phyloP scores from a whole-genome alignment of 2,329 filamentous ascomycete species.

The Arthroderma sp. region DNA sequence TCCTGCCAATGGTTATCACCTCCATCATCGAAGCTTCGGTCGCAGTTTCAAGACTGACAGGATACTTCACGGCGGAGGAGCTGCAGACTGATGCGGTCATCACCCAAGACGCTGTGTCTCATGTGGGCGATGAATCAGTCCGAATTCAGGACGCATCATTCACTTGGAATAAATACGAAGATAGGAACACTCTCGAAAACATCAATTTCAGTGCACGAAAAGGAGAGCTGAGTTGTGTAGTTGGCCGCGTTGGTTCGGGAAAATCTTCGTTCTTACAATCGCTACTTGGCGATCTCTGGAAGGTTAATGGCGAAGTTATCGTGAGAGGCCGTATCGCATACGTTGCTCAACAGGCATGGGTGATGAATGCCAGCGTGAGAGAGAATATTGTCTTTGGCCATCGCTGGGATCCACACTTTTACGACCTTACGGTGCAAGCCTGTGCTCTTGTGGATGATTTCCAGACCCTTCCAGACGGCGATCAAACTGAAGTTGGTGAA shows the following conservation, averaged over 20 bases:
- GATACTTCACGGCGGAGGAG: slow-evolving; percentile 78
- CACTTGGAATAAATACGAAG: slow-evolving; percentile 81
- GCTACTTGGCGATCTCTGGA: slow-evolving; percentile 84
- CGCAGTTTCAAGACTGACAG: slow-evolving; percentile 71
- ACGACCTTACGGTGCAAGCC: slow-evolving; percentile 80
- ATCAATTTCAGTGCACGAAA: slow-evolving; percentile 85
- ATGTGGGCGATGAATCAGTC: slow-evolving; percentile 74
- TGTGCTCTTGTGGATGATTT: slow-evolving; percentile 90
- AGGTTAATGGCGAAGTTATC: slow-evolving; percentile 68
- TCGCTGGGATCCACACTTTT: slow-evolving; percentile 84
- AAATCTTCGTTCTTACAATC: slow-evolving; percentile 88
- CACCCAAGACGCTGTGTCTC: slow-evolving; percentile 54
- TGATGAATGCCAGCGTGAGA: slow-evolving; percentile 93
- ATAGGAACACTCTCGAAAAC: slow-evolving; percentile 55
- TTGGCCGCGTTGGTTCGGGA: slow-evolving; percentile 85
- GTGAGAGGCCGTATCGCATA: slow-evolving; percentile 78
- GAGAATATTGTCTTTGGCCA: slow-evolving; percentile 97
- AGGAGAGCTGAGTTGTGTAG: slow-evolving; percentile 82
- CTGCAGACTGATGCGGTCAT: slow-evolving; percentile 73
- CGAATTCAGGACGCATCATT: slow-evolving; percentile 74
- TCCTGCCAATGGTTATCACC: slow-evolving; percentile 95
- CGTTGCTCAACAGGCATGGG: slow-evolving; percentile 85
- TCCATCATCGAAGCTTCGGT: slow-evolving; percentile 93
- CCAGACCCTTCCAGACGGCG: slow-evolving; percentile 79
- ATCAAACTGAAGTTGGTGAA: slow-evolving; percentile 93